phyloP scores from a whole-genome alignment of 176 grass and related monocot species.

The Panicum miliaceum region DNA sequence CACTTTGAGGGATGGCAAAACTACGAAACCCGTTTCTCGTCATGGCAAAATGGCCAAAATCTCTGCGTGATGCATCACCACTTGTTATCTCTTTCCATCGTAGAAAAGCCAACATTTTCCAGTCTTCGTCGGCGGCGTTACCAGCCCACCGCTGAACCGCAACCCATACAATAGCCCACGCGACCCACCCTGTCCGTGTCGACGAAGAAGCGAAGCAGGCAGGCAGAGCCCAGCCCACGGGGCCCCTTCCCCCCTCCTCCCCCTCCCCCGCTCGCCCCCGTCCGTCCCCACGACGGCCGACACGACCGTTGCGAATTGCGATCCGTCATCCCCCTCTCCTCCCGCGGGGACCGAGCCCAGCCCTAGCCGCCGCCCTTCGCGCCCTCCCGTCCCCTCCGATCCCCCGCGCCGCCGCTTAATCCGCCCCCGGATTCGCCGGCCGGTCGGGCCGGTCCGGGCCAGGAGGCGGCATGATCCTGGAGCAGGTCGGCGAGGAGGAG shows the following conservation, averaged over 20 bases:
- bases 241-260: neutral
- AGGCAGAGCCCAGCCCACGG: neutral
- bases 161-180: no score
- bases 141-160: no score
- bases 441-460: neutral
- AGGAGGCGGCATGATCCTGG: conserved; percentile 38
- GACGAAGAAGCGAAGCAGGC: no score
- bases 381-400: neutral
- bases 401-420: neutral
- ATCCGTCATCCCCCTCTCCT: neutral
- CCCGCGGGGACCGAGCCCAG: neutral
- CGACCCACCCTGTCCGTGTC: no score
- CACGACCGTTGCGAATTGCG: conserved; percentile 9
- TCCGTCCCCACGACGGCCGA: neutral
- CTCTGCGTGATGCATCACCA: no score
- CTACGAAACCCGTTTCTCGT: no score
- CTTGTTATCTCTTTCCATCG: no score
- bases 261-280: neutral
- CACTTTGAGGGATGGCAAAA: no score
- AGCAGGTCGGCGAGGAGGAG: conserved; percentile 19
- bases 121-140: no score
- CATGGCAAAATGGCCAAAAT: no score
- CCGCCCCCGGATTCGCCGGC: neutral
- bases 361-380: neutral
- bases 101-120: no score